Percentiles rank a stretch among this genome's conserved stretches.
phyloP scores from a whole-genome alignment of 176 grass and related monocot species.

The Ampelocalamus luodianensis region DNA sequence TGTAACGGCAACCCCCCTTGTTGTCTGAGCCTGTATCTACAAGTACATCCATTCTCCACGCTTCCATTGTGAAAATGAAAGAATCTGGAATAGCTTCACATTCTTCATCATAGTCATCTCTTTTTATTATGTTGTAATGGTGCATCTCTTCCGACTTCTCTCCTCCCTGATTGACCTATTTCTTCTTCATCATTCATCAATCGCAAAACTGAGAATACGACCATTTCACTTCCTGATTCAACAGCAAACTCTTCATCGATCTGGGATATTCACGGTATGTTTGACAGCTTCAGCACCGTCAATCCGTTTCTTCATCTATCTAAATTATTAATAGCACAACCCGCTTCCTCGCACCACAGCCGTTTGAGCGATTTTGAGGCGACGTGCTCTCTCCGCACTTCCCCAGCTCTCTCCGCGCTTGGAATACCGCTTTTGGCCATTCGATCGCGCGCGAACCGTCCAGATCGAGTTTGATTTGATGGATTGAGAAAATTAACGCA shows the following conservation, averaged over 20 bases:
- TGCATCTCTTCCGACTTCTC: neutral
- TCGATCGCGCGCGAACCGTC: too few relatives aligned
- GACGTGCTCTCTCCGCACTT: too few relatives aligned
- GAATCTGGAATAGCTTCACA: neutral
- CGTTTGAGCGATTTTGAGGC: too few relatives aligned
- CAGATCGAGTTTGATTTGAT: neutral
- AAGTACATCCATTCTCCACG: neutral
- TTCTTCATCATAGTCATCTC: neutral
- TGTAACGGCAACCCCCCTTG: neutral
- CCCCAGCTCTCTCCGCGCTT: too few relatives aligned
- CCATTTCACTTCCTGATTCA: conserved; percentile 1
- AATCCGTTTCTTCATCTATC: neutral
- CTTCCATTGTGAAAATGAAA: neutral
- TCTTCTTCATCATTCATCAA: neutral
- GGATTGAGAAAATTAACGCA: neutral
- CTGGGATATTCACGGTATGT: neutral
- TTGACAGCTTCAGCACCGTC: conserved; percentile 21
- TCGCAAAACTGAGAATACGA: neutral
- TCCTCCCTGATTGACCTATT: neutral
- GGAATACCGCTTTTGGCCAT: too few relatives aligned
- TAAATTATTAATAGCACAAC: too few relatives aligned
- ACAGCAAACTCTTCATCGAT: neutral
- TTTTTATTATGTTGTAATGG: neutral
- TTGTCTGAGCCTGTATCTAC: neutral
- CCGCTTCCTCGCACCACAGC: too few relatives aligned